These are phyloP conservation scores for Mrakia blollopis DNA, from an alignment of 768 basidiomycete genomes.

Conservation along the genomic window DNA sequence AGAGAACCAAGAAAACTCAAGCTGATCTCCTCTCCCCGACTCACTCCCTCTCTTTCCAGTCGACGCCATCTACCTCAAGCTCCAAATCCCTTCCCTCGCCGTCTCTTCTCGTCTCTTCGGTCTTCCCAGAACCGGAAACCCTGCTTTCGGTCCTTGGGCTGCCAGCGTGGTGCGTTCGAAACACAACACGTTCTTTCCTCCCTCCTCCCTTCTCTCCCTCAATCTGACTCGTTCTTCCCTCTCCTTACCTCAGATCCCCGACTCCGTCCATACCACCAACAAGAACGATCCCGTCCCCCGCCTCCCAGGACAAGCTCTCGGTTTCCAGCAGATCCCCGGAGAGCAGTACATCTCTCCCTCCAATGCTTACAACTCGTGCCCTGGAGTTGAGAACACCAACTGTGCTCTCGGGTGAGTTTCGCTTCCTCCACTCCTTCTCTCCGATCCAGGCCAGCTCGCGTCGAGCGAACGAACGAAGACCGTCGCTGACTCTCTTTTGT, in stretches of 20 bases:
- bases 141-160: not conserved
- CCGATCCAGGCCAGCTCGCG: not conserved
- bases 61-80: constrained; percentile 5
- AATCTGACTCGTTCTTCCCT: not conserved
- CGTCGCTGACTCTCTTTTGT: not conserved
- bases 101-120: not conserved
- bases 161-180: no score
- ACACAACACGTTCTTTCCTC: not conserved
- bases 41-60: not conserved
- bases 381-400: constrained; percentile 10
- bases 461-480: not conserved
- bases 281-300: not conserved
- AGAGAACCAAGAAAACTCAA: not conserved
- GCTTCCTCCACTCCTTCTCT: no score
- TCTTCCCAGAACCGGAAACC: not conserved
- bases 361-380: not conserved
- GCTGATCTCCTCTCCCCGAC: not conserved
- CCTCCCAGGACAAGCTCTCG: not conserved
- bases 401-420: not conserved
- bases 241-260: not conserved
- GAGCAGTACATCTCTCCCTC: not conserved
- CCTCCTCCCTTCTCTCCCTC: not conserved
- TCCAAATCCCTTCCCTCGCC: not conserved
- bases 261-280: constrained; percentile 4
- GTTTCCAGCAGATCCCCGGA: not conserved